These are phyloP conservation scores for Quercus agrifolia DNA, from an alignment of 306 rosid genomes.

Conservation along the genomic window DNA sequence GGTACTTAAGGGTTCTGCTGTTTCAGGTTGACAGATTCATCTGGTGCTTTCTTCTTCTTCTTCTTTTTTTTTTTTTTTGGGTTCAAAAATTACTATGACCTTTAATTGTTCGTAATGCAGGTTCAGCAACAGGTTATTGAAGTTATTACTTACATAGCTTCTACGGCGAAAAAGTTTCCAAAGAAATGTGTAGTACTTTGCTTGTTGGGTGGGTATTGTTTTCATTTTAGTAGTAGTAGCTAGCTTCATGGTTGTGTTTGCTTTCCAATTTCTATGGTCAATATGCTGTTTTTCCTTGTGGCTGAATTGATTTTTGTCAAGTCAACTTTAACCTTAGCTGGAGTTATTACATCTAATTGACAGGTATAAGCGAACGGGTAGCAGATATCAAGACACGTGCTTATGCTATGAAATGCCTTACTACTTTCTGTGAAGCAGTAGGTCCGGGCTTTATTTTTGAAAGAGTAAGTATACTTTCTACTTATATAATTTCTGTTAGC, in stretches of 20 bases:
- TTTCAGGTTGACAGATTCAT: conserved; percentile 6
- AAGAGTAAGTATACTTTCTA: conserved; percentile 59
- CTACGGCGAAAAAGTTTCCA: conserved; percentile 69
- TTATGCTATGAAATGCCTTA: conserved; percentile 92
- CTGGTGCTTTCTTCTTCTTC: not conserved
- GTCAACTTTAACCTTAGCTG: not conserved
- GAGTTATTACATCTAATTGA: conserved; percentile 10
- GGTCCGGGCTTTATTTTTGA: conserved; percentile 98
- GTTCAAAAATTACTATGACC: conserved; percentile 3
- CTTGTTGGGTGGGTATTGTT: conserved; percentile 64
- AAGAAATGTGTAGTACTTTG: conserved; percentile 95
- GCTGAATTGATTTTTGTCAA: not conserved
- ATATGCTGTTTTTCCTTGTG: conserved; percentile 3
- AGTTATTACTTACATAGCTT: conserved; percentile 67
- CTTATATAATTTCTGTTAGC: conserved; percentile 1
- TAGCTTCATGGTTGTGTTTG: not conserved
- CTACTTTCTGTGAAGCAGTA: conserved; percentile 82
- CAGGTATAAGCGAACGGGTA: conserved; percentile 94
- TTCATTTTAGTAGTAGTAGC: conserved; percentile 2
- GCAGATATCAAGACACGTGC: conserved; percentile 98
- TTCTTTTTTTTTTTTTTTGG: not conserved
- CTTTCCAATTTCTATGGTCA: not conserved
- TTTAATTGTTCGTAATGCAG: conserved; percentile 45
- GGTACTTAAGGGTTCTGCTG: conserved; percentile 42
- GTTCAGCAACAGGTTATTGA: conserved; percentile 98